Conservation (phyloP, 768 basidiomycete species). For the Ramaria sp. region DNA sequence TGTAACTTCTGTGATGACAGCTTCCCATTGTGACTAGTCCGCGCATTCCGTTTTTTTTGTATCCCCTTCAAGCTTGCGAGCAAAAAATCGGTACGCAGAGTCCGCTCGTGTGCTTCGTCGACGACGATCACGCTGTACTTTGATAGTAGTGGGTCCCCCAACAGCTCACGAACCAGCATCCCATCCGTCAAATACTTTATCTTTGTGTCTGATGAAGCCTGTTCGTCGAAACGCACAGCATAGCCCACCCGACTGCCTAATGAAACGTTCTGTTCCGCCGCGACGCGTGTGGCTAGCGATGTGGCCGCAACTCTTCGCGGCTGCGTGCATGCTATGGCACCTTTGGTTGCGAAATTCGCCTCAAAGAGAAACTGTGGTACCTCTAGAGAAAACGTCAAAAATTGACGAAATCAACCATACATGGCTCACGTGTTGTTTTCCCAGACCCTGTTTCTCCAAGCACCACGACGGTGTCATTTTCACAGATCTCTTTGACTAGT, state of each 20-base stretch:
- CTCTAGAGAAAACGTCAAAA: constrained; percentile 39
- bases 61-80: constrained; percentile 84
- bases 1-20: constrained; percentile 28
- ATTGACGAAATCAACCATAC: not conserved
- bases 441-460: constrained; percentile 97
- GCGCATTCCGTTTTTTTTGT: constrained; percentile 48
- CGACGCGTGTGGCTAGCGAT: constrained; percentile 85
- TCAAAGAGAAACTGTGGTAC: constrained; percentile 93
- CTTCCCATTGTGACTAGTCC: constrained; percentile 28
- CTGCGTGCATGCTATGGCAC: constrained; percentile 87
- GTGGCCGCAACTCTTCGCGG: constrained; percentile 93
- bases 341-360: constrained; percentile 55
- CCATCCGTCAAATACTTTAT: constrained; percentile 98
- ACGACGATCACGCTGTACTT: constrained; percentile 83
- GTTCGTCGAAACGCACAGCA: constrained; percentile 91
- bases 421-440: constrained; percentile 87
- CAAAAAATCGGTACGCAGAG: constrained; percentile 88
- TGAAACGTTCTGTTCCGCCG: constrained; percentile 62
- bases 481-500: constrained; percentile 57
- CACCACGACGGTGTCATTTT: constrained; percentile 79
- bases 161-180: constrained; percentile 90
- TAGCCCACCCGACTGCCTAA: constrained; percentile 84
- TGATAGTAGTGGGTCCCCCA: constrained; percentile 64
- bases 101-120: constrained; percentile 97
- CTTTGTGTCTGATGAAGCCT: constrained; percentile 54